These are phyloP conservation scores for Vanrija sp. DNA, from an alignment of 1,284 basidiomycete species.

Conservation along the genomic window DNA sequence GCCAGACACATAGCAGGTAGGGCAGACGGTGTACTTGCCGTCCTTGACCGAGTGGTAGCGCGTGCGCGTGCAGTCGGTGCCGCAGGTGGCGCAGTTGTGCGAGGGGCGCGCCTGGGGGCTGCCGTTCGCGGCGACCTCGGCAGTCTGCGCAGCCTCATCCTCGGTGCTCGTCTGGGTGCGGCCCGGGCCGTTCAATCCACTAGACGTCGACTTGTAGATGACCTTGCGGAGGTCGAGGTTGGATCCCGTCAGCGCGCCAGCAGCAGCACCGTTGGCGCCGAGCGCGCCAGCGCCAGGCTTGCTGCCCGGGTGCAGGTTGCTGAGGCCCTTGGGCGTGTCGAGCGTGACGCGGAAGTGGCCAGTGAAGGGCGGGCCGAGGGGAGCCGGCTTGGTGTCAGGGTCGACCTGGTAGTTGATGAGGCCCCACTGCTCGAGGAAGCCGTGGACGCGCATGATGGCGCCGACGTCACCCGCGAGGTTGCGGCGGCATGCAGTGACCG, in stretches of 20 bases:
- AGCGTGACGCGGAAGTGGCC: slow-evolving; percentile 97
- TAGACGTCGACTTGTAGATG: slow-evolving; percentile 81
- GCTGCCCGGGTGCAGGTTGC: slow-evolving; percentile 84
- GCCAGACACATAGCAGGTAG: slow-evolving; percentile 89
- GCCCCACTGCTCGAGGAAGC: slow-evolving; percentile 98
- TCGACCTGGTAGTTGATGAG: slow-evolving; percentile 99
- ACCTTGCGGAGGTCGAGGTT: slow-evolving; percentile 74
- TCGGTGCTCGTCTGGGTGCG: slow-evolving; percentile 62
- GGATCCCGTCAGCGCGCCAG: slow-evolving; percentile 36
- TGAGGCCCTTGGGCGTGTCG: slow-evolving; percentile 92
- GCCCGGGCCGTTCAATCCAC: slow-evolving; percentile 11
- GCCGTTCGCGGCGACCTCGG: slow-evolving; percentile 58
- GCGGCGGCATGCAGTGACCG: slow-evolving; percentile 91
- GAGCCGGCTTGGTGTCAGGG: slow-evolving; percentile 89
- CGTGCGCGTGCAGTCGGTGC: slow-evolving; percentile 80
- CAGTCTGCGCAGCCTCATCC: slow-evolving; percentile 59
- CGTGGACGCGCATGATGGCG: slow-evolving; percentile 97
- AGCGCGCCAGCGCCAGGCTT: slow-evolving; percentile 49
- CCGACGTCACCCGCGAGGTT: slow-evolving; percentile 98
- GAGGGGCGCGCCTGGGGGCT: slow-evolving; percentile 49
- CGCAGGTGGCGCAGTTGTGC: slow-evolving; percentile 90
- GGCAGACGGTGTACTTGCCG: slow-evolving; percentile 84
- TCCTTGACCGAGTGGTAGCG: slow-evolving; percentile 92
- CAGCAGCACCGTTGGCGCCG: slow-evolving; percentile 50
- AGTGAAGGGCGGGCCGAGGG: slow-evolving; percentile 94